Evolutionary conservation across 768 basidiomycete genomes (phyloP).

Genomic region (Rhodotorula graminis): DNA sequence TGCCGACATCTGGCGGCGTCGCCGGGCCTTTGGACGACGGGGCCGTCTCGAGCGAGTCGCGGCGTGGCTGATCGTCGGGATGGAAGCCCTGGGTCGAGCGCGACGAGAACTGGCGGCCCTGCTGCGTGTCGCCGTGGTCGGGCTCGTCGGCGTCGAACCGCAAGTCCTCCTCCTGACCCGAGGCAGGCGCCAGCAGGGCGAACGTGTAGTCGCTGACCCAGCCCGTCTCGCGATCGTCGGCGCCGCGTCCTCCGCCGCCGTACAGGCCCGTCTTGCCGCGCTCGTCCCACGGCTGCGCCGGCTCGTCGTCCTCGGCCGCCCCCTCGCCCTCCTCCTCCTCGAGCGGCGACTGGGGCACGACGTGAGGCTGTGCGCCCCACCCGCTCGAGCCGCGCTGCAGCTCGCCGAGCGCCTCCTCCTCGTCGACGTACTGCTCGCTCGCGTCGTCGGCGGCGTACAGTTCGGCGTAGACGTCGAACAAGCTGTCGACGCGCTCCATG

Average conservation of each 20-base stretch:
- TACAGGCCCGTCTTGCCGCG: slow-evolving; percentile 30
- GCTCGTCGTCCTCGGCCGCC: background rate
- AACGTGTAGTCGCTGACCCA: slow-evolving; percentile 28
- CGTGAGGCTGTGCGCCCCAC: no score
- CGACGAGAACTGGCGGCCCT: background rate
- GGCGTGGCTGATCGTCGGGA: background rate
- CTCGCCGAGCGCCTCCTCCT: background rate
- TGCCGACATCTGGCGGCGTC: background rate
- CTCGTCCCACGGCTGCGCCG: slow-evolving; percentile 24
- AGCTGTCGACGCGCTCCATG: slow-evolving; percentile 22
- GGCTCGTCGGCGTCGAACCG: slow-evolving; percentile 9
- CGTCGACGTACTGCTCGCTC: background rate
- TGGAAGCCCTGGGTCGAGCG: background rate
- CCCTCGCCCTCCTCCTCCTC: background rate
- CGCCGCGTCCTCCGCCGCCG: slow-evolving; percentile 36
- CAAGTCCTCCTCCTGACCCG: slow-evolving; percentile 25
- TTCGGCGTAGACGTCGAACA: slow-evolving; percentile 29
- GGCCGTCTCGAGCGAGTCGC: slow-evolving; percentile 8
- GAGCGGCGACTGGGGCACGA: no score
- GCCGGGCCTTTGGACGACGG: slow-evolving; percentile 17
- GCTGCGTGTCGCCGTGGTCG: background rate
- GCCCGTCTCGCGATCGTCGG: slow-evolving; percentile 35
- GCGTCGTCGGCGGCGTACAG: slow-evolving; percentile 20
- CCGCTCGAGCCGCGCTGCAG: background rate
- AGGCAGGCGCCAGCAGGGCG: background rate